Percentiles rank a stretch among this genome's conserved stretches.
These are phyloP conservation scores for Monosporascus sp. DNA, from an alignment of 2,329 filamentous ascomycete genomes.

Conservation along the genomic window DNA sequence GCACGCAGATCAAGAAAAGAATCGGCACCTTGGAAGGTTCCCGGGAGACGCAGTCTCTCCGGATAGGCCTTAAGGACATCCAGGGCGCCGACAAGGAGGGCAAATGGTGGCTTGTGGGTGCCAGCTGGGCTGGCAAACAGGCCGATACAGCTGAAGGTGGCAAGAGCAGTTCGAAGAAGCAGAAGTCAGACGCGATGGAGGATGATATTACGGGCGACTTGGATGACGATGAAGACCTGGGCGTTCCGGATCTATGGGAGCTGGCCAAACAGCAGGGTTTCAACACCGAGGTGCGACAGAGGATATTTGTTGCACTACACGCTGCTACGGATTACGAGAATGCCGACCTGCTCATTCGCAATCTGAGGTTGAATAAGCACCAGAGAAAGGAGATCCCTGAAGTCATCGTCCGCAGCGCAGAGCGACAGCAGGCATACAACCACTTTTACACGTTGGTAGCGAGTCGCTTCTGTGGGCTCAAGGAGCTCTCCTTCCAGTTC, in stretches of 20 bases:
- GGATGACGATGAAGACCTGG: constrained; percentile 37
- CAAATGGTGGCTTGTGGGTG: constrained; percentile 98
- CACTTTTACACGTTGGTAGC: constrained; percentile 89
- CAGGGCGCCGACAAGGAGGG: constrained; percentile 78
- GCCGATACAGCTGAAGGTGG: constrained; percentile 22
- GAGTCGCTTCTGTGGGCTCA: constrained; percentile 68
- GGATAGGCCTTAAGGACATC: constrained; percentile 77
- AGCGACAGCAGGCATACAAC: constrained; percentile 80
- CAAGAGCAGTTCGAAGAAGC: constrained; percentile 1
- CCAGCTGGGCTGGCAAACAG: constrained; percentile 65
- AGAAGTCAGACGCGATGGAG: constrained; percentile 28
- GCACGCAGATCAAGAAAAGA: constrained; percentile 81
- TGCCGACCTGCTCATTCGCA: constrained; percentile 71
- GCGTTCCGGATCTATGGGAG: constrained; percentile 63
- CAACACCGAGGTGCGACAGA: constrained; percentile 78
- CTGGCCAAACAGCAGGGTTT: constrained; percentile 79
- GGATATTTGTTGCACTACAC: constrained; percentile 91
- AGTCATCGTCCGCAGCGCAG: constrained; percentile 82
- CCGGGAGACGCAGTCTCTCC: constrained; percentile 63
- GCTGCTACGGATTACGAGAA: constrained; percentile 80
- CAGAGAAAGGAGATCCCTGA: constrained; percentile 83
- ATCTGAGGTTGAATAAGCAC: constrained; percentile 77
- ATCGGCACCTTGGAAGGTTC: constrained; percentile 67
- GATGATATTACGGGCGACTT: constrained; percentile 17
- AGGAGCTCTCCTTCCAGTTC: constrained; percentile 75